Percentiles rank a stretch among this genome's conserved stretches.
Conservation (phyloP, 2,329 filamentous ascomycete species). For the Aschersonia sp. region DNA sequence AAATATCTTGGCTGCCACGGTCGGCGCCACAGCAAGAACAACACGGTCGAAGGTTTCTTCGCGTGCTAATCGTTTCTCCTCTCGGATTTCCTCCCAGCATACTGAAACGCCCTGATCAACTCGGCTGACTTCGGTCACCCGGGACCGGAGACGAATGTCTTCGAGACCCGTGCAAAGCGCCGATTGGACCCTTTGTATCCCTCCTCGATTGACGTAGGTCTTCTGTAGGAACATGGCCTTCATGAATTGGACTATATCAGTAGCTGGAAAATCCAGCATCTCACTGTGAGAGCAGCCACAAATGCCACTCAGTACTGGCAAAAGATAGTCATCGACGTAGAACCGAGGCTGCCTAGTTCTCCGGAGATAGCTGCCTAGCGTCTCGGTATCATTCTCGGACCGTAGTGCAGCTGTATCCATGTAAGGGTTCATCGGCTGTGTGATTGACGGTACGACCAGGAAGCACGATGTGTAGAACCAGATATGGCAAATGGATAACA, state of each 20-base stretch:
- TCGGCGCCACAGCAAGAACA: slow-evolving; percentile 38
- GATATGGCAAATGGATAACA: slow-evolving; percentile 31
- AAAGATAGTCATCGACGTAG: slow-evolving; percentile 33
- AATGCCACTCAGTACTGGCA: slow-evolving; percentile 39
- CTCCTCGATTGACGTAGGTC: slow-evolving; percentile 35
- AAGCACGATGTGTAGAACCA: slow-evolving; percentile 41
- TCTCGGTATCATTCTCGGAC: background rate
- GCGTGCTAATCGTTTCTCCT: slow-evolving; percentile 2
- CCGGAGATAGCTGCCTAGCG: slow-evolving; percentile 22
- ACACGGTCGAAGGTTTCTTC: slow-evolving; percentile 33
- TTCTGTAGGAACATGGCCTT: slow-evolving; percentile 27
- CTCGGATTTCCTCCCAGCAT: slow-evolving; percentile 15
- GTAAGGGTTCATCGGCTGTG: background rate
- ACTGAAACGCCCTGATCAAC: slow-evolving; percentile 12
- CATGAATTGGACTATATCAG: slow-evolving; percentile 37
- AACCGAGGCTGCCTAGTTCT: slow-evolving; percentile 32
- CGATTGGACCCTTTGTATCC: slow-evolving; percentile 34
- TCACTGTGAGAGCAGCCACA: slow-evolving; percentile 38
- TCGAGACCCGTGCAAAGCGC: slow-evolving; percentile 23
- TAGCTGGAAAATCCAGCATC: slow-evolving; percentile 35
- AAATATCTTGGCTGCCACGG: slow-evolving; percentile 34
- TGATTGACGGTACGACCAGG: slow-evolving; percentile 20
- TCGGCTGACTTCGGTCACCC: slow-evolving; percentile 20
- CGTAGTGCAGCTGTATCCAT: background rate
- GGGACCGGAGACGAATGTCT: slow-evolving; percentile 23